Evolutionary conservation across 805 yeast genomes (phyloP), one percentile per base, ranked within the genome.

Genomic region (Metschnikowia colocasiae): DNA sequence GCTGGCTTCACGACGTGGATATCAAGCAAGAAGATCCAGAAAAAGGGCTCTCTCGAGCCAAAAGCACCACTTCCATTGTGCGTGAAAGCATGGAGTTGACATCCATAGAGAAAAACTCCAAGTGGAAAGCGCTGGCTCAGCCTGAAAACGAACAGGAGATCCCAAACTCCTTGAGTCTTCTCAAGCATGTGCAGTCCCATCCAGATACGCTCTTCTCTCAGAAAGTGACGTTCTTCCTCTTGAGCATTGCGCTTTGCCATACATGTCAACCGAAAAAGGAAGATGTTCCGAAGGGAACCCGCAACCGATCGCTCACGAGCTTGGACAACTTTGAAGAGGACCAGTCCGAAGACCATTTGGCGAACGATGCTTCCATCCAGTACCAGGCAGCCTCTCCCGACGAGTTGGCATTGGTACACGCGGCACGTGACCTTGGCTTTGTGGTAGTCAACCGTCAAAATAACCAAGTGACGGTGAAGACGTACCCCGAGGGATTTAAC

Each of bases 381-480:
- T 94, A 94, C 58, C 97, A 92, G 61, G 88, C 98, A 0, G 82
- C 98, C 0, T 91, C 97, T 0, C 99, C 99, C 0, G 99, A 94
- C 67, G 99, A 94, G 63, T 67, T 91, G 42, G 99, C 99, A 0
- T 69, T 94, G 26, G 92, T 94, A 2, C 81, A 85, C 39, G 99
- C 98, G 1, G 99, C 99, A 0, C 76, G 96, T 55, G 99, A 94
- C 60, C 75, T 94, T 74, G 99, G 99, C 0, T 94, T 75, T 63
- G 82, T 91, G n/a, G 86, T 91, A 6, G 75, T 72, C 47, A 89
- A 87, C 49, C 79, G 86, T 46, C 80, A 80, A 50, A 80, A 80
- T 39, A 78, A 77, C 48, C 63, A 68, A 1, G 62, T 94, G 39
- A 78, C 83, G 0, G 67, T 94, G 19, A 83, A 91, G 55, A 79